Base-by-base conservation (phyloP, 1,139 yeast genomes). In the Blastobotrys malaysiensis region DNA sequence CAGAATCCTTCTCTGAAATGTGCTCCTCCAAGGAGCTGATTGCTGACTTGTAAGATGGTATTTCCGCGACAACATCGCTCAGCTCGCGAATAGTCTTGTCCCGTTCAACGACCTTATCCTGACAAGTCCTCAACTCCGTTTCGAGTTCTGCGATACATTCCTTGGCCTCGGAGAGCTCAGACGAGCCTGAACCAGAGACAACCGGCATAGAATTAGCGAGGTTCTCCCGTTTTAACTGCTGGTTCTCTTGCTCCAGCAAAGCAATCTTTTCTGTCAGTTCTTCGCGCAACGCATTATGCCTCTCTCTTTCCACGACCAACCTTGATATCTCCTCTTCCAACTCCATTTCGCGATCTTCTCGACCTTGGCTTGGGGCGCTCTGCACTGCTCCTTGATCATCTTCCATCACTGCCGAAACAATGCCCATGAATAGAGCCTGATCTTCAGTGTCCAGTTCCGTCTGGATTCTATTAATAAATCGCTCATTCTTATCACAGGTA, bases 311-410 rank as follows among this genome's bases (percentile, higher is more conserved):
- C 5, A 51, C 27, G 14, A 61, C 39, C 26, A 59, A 43, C 46
- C 56, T 46, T 2, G 61, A 57, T 13, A 61, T 50, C 46, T 56
- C 58, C 46, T 56, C 56, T 31, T 59, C 63, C n/a, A 60, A 53
- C 7, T 43, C 51, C 47, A 60, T 20, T 52, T 58, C 62, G 20
- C 60, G 43, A 11, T 46, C 49, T 16, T 21, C 49, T 16, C 60
- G 43, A 11, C 45, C 49, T 16, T 21, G 47, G 5, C 24, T 44
- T 21, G 46, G 43, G n/a, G 19, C 43, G 14, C 36, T 27, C 2
- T 39, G 31, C 2, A 47, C 24, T 20, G 26, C 19, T 4, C 14
- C 49, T 13, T 19, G 43, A 21, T 50, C 50, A 19, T 49, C 49
- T 14, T 52, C 54, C 24, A 53, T 45, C 3, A 44, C 50, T n/a